Percentiles rank a stretch among this genome's conserved stretches.
phyloP scores from a whole-genome alignment of 306 rosid genomes.

The Nissolia schottii region DNA sequence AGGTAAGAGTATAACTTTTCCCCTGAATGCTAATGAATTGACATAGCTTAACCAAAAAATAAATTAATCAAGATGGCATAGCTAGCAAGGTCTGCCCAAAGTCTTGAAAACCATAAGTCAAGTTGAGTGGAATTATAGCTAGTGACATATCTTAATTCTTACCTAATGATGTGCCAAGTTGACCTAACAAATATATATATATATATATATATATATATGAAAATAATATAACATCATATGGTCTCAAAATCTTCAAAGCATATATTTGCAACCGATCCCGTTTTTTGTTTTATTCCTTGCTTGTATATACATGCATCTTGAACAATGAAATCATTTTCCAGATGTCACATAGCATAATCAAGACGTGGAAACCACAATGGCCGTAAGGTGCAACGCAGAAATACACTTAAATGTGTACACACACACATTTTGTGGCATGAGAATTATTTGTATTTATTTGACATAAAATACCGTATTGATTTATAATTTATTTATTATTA shows the following conservation, averaged over 20 bases:
- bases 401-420: too few species aligned
- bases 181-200: slow-evolving; percentile 29
- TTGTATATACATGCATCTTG: neutral
- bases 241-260: neutral
- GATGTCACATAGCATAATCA: neutral
- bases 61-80: slow-evolving; percentile 1
- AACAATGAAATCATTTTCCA: neutral
- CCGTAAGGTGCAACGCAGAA: neutral
- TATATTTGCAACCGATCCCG: neutral
- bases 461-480: too few species aligned
- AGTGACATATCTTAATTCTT: slow-evolving; percentile 15
- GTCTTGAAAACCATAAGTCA: slow-evolving; percentile 32
- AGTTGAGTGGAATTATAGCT: slow-evolving; percentile 23
- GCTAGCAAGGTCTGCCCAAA: neutral
- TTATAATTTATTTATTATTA: too few species aligned
- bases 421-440: too few species aligned
- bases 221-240: neutral
- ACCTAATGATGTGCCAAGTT: slow-evolving; percentile 33
- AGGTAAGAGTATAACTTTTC: neutral
- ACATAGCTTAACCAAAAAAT: neutral
- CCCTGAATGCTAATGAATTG: neutral
- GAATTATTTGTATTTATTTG: too few species aligned
- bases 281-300: neutral
- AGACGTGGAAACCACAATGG: neutral
- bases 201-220: neutral